A percentile compares a stretch with the other conserved stretches of the same genome.
phyloP scores from a whole-genome alignment of 2,329 filamentous ascomycete genomes.

The Clarireedia sp. region DNA sequence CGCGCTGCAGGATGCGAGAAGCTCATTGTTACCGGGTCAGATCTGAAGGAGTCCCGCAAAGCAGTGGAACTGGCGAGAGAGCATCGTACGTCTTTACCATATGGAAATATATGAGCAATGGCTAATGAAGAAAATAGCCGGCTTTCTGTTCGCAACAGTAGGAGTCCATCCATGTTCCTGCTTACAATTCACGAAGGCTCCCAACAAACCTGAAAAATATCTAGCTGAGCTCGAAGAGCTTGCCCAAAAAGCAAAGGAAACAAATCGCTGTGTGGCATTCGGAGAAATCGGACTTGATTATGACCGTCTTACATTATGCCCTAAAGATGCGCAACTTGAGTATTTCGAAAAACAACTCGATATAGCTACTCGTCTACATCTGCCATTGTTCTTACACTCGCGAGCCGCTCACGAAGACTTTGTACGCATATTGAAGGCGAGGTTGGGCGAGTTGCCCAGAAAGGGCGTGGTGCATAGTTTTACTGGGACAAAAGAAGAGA shows the following conservation, averaged over 20 bases:
- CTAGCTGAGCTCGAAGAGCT: constrained; percentile 56
- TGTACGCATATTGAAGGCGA: constrained; percentile 57
- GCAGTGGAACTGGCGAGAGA: constrained; percentile 66
- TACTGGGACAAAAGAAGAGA: constrained; percentile 79
- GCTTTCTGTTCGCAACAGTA: constrained; percentile 78
- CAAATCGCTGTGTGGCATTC: constrained; percentile 56
- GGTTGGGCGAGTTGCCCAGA: constrained; percentile 59
- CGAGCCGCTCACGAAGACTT: constrained; percentile 84
- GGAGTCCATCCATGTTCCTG: constrained; percentile 91
- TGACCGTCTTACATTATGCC: constrained; percentile 77
- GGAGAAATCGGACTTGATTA: constrained; percentile 97
- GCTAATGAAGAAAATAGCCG: constrained; percentile 43
- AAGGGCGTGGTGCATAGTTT: constrained; percentile 90
- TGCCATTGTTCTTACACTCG: constrained; percentile 89
- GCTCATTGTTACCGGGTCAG: constrained; percentile 88
- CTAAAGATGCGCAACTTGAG: constrained; percentile 70
- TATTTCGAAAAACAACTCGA: constrained; percentile 68
- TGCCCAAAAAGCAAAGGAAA: constrained; percentile 44
- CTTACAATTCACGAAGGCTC: constrained; percentile 56
- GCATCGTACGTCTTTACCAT: constrained; percentile 51
- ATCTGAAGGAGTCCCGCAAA: constrained; percentile 67
- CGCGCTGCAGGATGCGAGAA: constrained; percentile 73
- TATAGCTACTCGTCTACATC: constrained; percentile 49
- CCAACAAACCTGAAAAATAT: constrained; percentile 39
- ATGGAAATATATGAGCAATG: neutral